Percentiles rank a stretch among this genome's conserved stretches.
phyloP scores from a whole-genome alignment of 2,329 filamentous ascomycete species.

The Stachybotrys chartarum region DNA sequence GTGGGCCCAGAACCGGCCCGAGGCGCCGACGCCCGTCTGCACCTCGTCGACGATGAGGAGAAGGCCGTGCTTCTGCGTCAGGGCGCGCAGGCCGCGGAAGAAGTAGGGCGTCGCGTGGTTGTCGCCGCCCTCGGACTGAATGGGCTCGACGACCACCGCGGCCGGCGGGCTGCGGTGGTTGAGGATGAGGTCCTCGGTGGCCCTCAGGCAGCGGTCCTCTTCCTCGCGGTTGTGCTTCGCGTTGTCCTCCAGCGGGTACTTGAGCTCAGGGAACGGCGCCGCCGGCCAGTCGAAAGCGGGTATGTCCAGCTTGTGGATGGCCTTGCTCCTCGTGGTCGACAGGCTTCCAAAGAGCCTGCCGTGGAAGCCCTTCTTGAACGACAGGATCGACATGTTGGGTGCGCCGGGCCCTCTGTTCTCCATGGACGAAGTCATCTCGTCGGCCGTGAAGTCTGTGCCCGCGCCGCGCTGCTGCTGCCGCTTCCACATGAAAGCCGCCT shows the following conservation, averaged over 20 bases:
- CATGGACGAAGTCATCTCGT: conserved; percentile 69
- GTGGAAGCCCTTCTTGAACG: conserved; percentile 81
- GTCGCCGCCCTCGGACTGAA: conserved; percentile 87
- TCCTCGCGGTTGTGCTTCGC: conserved; percentile 68
- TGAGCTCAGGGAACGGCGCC: conserved; percentile 72
- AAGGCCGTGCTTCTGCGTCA: conserved; percentile 68
- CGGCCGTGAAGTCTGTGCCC: conserved; percentile 62
- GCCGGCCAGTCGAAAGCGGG: conserved; percentile 94
- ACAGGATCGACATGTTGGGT: conserved; percentile 71
- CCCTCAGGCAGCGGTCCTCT: conserved; percentile 70
- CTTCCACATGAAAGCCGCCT: conserved; percentile 88
- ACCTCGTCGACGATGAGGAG: conserved; percentile 89
- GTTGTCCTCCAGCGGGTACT: conserved; percentile 76
- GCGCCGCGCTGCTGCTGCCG: conserved; percentile 70
- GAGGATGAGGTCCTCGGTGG: conserved; percentile 72
- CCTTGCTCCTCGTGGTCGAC: conserved; percentile 81
- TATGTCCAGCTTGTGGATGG: conserved; percentile 90
- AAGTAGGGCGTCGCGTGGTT: conserved; percentile 83
- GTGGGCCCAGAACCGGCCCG: conserved; percentile 90
- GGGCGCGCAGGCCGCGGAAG: conserved; percentile 71
- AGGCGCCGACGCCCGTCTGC: conserved; percentile 84
- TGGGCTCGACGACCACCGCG: conserved; percentile 76
- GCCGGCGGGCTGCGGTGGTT: conserved; percentile 71
- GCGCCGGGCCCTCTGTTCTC: conserved; percentile 70
- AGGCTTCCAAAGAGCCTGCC: conserved; percentile 80